These are phyloP conservation scores for Dittrichia graveolens DNA, from an alignment of 129 eudicot species.

Conservation along the genomic window DNA sequence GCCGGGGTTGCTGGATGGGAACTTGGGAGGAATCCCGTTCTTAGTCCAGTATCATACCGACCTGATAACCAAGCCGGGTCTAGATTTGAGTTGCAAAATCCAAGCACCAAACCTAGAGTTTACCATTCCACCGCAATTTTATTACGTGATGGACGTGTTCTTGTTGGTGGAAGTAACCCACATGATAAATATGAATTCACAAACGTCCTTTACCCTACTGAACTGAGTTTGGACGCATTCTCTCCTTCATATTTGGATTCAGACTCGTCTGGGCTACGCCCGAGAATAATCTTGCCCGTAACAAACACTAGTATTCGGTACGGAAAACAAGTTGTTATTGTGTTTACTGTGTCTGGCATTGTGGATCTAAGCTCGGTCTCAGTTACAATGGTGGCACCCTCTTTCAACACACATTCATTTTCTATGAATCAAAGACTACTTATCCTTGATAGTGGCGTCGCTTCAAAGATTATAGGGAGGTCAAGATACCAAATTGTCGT, in stretches of 20 bases:
- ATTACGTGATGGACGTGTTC: constrained; percentile 59
- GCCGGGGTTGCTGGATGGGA: constrained; percentile 72
- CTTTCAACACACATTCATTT: constrained; percentile 70
- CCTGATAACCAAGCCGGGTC: constrained; percentile 35
- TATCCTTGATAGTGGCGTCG: constrained; percentile 34
- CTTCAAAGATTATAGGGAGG: constrained; percentile 35
- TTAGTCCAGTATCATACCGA: constrained; percentile 52
- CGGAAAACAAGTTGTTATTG: constrained; percentile 31
- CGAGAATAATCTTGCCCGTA: constrained; percentile 44
- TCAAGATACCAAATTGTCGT: constrained; percentile 45
- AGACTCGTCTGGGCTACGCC: constrained; percentile 39
- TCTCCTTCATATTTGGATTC: constrained; percentile 68
- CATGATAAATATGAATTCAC: constrained; percentile 54
- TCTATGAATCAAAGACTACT: constrained; percentile 76
- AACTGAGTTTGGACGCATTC: constrained; percentile 67
- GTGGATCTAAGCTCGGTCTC: constrained; percentile 32
- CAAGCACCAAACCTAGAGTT: constrained; percentile 53
- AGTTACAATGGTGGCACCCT: constrained; percentile 77
- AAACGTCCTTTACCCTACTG: constrained; percentile 60
- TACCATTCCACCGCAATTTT: constrained; percentile 63
- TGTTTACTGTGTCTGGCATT: constrained; percentile 38
- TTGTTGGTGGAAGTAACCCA: constrained; percentile 77
- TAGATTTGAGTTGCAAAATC: constrained; percentile 53
- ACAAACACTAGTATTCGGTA: constrained; percentile 35
- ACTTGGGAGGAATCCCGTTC: constrained; percentile 57